Conservation (phyloP, 352 stramenopile species). For the Globisporangium echinulatum region DNA sequence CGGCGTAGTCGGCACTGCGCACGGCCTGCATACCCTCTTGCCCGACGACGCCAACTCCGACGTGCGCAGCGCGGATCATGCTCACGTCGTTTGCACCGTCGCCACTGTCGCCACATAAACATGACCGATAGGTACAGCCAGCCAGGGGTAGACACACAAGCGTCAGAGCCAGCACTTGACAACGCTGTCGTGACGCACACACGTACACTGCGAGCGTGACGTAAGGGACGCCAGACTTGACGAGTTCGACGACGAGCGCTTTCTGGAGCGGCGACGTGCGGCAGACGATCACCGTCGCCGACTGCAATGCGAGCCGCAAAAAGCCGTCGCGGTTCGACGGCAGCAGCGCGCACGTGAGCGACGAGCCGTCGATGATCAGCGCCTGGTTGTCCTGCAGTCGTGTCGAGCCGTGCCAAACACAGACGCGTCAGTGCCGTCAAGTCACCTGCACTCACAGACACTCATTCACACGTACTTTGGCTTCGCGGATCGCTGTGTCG, state of each 20-base stretch:
- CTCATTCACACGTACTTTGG: slow-evolving; percentile 16
- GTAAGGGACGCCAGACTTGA: slow-evolving; percentile 73
- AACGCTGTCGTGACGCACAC: slow-evolving; percentile 4
- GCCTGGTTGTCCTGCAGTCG: slow-evolving; percentile 47
- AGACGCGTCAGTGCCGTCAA: too few species aligned
- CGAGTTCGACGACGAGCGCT: slow-evolving; percentile 90
- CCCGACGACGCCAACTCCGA: slow-evolving; percentile 96
- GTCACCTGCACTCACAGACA: background rate
- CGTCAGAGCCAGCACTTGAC: background rate
- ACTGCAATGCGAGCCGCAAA: slow-evolving; percentile 58
- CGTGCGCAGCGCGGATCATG: slow-evolving; percentile 99
- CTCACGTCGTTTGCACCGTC: slow-evolving; percentile 99
- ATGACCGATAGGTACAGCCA: background rate
- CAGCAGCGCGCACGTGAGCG: slow-evolving; percentile 50
- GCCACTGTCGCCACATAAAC: slow-evolving; percentile 55
- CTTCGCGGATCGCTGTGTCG: slow-evolving; percentile 38
- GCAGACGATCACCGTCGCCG: slow-evolving; percentile 83
- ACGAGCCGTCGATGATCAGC: slow-evolving; percentile 60
- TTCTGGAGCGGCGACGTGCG: slow-evolving; percentile 88
- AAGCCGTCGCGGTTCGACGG: slow-evolving; percentile 58
- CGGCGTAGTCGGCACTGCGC: slow-evolving; percentile 70
- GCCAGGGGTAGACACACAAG: background rate
- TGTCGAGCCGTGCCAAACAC: too few species aligned
- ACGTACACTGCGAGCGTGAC: slow-evolving; percentile 92
- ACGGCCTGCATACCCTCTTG: slow-evolving; percentile 93